Evolutionary conservation across 2,329 filamentous ascomycete species (phyloP).

Genomic region (Phialemoniopsis sp.): DNA sequence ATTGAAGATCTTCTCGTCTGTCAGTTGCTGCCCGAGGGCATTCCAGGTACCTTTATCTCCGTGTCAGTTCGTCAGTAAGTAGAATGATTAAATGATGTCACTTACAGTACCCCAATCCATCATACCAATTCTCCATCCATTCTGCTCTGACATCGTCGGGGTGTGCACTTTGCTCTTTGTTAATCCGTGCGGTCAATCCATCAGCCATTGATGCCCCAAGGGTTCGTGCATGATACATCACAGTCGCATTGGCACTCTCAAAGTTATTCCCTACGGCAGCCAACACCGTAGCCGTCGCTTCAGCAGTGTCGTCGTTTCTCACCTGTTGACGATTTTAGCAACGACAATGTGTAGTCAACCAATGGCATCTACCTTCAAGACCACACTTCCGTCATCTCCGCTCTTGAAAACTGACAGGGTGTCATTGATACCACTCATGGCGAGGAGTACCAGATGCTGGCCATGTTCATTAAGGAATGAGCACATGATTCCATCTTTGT

Average conservation of each 20-base stretch:
- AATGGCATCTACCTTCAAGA: slow-evolving; percentile 55
- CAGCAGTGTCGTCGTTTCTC: slow-evolving; percentile 60
- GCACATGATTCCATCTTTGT: slow-evolving; percentile 74
- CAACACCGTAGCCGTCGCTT: slow-evolving; percentile 58
- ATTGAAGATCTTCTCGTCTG: slow-evolving; percentile 71
- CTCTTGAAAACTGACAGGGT: slow-evolving; percentile 67
- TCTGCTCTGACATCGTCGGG: slow-evolving; percentile 46
- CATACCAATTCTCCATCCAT: slow-evolving; percentile 88
- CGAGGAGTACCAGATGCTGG: slow-evolving; percentile 72
- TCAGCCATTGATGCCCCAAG: slow-evolving; percentile 23
- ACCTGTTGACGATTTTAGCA: slow-evolving; percentile 30
- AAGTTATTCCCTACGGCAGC: slow-evolving; percentile 69
- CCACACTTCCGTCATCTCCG: slow-evolving; percentile 59
- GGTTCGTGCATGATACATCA: slow-evolving; percentile 82
- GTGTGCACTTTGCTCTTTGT: slow-evolving; percentile 13
- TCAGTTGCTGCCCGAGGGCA: slow-evolving; percentile 77
- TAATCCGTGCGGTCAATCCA: no score
- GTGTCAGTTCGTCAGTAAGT: slow-evolving; percentile 4
- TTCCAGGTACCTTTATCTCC: slow-evolving; percentile 75
- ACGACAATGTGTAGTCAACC: slow-evolving; percentile 1
- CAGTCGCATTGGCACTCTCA: slow-evolving; percentile 71
- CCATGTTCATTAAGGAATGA: slow-evolving; percentile 73
- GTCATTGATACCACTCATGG: slow-evolving; percentile 69
- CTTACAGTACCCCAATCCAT: slow-evolving; percentile 84
- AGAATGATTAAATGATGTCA: neutral